phyloP scores from a whole-genome alignment of 176 grass and related monocot species.

The Rhynchospora pubera region DNA sequence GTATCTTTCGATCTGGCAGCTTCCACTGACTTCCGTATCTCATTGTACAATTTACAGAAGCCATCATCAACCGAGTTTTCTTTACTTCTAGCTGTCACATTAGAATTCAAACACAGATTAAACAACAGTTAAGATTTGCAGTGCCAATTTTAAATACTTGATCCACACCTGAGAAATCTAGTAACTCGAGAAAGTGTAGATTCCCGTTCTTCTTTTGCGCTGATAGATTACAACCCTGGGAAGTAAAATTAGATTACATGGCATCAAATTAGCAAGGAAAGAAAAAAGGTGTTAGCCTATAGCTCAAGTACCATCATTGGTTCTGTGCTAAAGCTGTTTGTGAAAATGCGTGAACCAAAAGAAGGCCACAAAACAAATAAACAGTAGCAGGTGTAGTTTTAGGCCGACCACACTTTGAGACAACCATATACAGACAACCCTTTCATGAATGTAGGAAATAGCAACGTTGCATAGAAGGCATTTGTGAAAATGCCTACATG shows the following conservation, averaged over 20 bases:
- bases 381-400: background rate
- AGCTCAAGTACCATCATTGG: background rate
- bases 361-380: background rate
- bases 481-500: background rate
- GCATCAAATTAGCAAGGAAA: background rate
- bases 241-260: background rate
- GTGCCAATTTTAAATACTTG: constrained; percentile 3
- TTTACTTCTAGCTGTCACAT: constrained; percentile 35
- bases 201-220: constrained; percentile 56
- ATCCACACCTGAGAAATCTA: constrained; percentile 55
- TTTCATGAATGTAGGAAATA: no score
- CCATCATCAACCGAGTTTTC: constrained; percentile 30
- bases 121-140: background rate
- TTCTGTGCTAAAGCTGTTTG: constrained; percentile 11
- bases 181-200: constrained; percentile 67
- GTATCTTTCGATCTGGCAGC: constrained; percentile 25
- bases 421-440: background rate
- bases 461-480: background rate
- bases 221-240: constrained; percentile 71
- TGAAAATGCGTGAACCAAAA: constrained; percentile 14
- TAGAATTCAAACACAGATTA: constrained; percentile 11
- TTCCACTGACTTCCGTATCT: constrained; percentile 44
- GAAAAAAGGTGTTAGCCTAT: background rate
- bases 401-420: background rate
- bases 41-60: constrained; percentile 48